A percentile compares a stretch with the other conserved stretches of the same genome.
Evolutionary conservation across 352 stramenopile genomes (phyloP).

Genomic region (Pythium aristosporum): DNA sequence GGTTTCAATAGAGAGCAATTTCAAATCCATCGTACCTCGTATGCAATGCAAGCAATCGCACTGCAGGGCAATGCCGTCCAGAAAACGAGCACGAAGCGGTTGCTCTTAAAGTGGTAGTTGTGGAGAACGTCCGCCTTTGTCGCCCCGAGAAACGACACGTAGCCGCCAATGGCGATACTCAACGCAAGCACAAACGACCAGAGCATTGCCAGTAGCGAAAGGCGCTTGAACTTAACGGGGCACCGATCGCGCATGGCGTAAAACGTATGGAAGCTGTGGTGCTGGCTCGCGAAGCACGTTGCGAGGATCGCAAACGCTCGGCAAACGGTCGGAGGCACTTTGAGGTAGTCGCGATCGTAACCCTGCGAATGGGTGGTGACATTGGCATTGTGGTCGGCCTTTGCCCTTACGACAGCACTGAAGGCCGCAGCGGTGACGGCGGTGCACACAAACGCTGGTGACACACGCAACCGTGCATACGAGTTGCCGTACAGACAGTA

Average conservation of each 20-base stretch:
- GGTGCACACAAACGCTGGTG: constrained; percentile 27
- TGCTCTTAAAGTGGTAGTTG: constrained; percentile 43
- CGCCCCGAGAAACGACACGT: constrained; percentile 45
- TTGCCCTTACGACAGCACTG: constrained; percentile 33
- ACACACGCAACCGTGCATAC: constrained; percentile 31
- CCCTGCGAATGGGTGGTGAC: constrained; percentile 27
- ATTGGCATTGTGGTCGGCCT: constrained; percentile 31
- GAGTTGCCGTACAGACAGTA: constrained; percentile 39
- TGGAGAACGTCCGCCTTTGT: constrained; percentile 45
- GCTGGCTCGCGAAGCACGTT: constrained; percentile 40
- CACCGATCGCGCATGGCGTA: constrained; percentile 44
- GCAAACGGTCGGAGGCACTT: constrained; percentile 46
- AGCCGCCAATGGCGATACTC: constrained; percentile 46
- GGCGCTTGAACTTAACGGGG: constrained; percentile 31
- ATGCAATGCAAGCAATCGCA: constrained; percentile 39
- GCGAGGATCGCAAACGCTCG: constrained; percentile 49
- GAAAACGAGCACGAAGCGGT: constrained; percentile 35
- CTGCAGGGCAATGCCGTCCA: constrained; percentile 47
- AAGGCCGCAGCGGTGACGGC: constrained; percentile 31
- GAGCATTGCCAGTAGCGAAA: constrained; percentile 36
- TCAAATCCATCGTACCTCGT: constrained; percentile 35
- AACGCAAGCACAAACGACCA: constrained; percentile 36
- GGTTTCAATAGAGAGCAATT: neutral
- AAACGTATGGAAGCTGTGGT: constrained; percentile 60
- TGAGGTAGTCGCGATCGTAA: constrained; percentile 44